phyloP scores from a whole-genome alignment of 805 yeast genomes.

The Grigorovia yakushimaensis region DNA sequence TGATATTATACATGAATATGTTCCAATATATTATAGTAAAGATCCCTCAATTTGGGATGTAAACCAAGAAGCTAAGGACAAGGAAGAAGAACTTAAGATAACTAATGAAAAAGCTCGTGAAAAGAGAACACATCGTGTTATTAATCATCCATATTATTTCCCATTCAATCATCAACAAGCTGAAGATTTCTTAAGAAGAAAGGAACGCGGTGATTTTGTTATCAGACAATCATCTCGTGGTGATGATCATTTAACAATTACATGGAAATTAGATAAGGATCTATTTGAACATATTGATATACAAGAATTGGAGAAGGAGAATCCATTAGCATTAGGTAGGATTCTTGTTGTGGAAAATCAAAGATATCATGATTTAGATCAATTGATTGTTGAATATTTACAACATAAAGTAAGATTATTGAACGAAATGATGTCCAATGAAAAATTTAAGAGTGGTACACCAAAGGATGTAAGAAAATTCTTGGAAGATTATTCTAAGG shows the following conservation, averaged over 20 bases:
- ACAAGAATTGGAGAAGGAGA: slow-evolving; percentile 59
- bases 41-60: slow-evolving; percentile 72
- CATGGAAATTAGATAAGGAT: slow-evolving; percentile 93
- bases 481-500: slow-evolving; percentile 81
- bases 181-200: slow-evolving; percentile 82
- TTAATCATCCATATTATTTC: slow-evolving; percentile 86
- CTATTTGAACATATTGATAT: slow-evolving; percentile 88
- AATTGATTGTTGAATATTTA: slow-evolving; percentile 77
- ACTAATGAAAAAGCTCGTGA: slow-evolving; percentile 55
- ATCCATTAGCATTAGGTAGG: slow-evolving; percentile 51
- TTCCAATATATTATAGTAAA: slow-evolving; percentile 31
- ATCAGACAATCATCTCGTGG: slow-evolving; percentile 93
- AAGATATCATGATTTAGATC: slow-evolving; percentile 81
- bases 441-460: slow-evolving; percentile 76
- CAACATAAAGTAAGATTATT: slow-evolving; percentile 76
- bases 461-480: slow-evolving; percentile 73
- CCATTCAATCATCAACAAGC: slow-evolving; percentile 81
- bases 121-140: slow-evolving; percentile 56
- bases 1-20: slow-evolving; percentile 47
- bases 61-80: slow-evolving; percentile 61
- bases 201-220: slow-evolving; percentile 83
- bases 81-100: slow-evolving; percentile 39
- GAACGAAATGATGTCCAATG: slow-evolving; percentile 74
- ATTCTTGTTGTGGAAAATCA: slow-evolving; percentile 55
- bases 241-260: slow-evolving; percentile 74